Conservation (phyloP, 2,329 filamentous ascomycete genomes). For the Lasiodiplodia theobromae region DNA sequence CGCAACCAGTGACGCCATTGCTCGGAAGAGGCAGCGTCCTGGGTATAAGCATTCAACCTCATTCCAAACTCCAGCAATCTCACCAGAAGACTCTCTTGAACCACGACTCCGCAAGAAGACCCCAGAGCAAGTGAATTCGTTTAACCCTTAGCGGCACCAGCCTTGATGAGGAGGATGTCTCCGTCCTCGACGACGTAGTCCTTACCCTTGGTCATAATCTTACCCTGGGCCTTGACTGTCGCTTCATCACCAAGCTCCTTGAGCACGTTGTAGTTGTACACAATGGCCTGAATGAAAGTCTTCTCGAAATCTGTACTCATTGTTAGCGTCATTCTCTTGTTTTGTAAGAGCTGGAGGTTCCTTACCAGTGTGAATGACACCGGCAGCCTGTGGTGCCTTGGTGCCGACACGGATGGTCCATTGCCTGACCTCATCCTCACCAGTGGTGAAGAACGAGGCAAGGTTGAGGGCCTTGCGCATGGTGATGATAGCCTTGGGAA, state of each 20-base stretch:
- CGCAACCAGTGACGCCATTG: conserved; percentile 28
- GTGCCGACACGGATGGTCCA: conserved; percentile 97
- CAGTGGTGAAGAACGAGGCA: conserved; percentile 96
- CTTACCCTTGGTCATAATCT: conserved; percentile 98
- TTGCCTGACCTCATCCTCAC: conserved; percentile 94
- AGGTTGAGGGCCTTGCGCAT: conserved; percentile 94
- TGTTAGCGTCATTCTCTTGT: conserved; percentile 30
- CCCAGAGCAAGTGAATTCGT: background rate
- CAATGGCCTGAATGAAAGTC: conserved; percentile 96
- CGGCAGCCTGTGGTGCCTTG: conserved; percentile 96
- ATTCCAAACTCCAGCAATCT: conserved; percentile 23
- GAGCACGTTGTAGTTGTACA: conserved; percentile 85
- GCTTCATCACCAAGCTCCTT: conserved; percentile 90
- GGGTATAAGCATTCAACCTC: conserved; percentile 29
- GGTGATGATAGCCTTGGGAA: conserved; percentile 88
- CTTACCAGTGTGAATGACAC: conserved; percentile 85
- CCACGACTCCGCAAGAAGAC: conserved; percentile 23
- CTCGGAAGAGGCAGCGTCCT: conserved; percentile 29
- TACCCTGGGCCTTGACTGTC: conserved; percentile 90
- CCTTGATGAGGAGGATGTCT: conserved; percentile 86
- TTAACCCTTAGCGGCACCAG: conserved; percentile 78
- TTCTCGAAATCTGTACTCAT: conserved; percentile 86
- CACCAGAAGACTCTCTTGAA: conserved; percentile 11
- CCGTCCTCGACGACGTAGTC: conserved; percentile 91
- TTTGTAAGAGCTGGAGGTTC: background rate